Evolutionary conservation across 2,329 filamentous ascomycete genomes (phyloP), one percentile per base, ranked within the genome.

Genomic region (Talaromyces verruculosus): DNA sequence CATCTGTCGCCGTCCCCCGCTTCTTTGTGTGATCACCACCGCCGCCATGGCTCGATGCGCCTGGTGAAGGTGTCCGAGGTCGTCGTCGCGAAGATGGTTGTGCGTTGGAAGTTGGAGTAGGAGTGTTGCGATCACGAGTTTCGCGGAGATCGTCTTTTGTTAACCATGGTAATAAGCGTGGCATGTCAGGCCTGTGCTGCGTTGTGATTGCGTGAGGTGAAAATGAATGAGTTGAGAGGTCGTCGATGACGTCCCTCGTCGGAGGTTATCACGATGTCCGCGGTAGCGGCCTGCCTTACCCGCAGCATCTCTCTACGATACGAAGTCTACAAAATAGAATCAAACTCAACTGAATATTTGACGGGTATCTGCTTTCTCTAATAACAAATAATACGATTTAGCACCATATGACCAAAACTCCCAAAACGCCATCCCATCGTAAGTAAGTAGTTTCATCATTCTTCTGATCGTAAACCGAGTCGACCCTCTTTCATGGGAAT

Each of bases 131-230:
- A 19, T 57, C 15, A 45, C 22, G n/a, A 39, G 62, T 65, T 39
- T 15, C 33, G 71, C 71, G 35, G 67, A 67, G 10, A 62, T 51
- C 11, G 65, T 64, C 72, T 59, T 75, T 74, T 41, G 71, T 73
- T 39, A 79, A 73, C 81, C 81, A 83, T 41, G 81, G 81, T 28
- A 83, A 73, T 61, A 77, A 78, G 67, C 80, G 78, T 33, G 80
- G 78, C 80, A 82, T 83, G 15, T n/a, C 69, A 60, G 57, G 5
- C 22, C 2, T n/a, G 8, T 19, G 39, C 25, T 30, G 57, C 13
- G 57, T 11, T 30, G 57, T 43, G 5, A 37, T 33, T n/a, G 15
- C 22, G n/a, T 57, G n/a, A 57, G 19, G 53, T 37, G n/a, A 8
- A 39, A 17, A 15, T 57, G 51, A 6, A 25, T 37, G 53, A 37